Evolutionary conservation across 2,329 filamentous ascomycete genomes (phyloP).

Genomic region (Fusarium coicis): DNA sequence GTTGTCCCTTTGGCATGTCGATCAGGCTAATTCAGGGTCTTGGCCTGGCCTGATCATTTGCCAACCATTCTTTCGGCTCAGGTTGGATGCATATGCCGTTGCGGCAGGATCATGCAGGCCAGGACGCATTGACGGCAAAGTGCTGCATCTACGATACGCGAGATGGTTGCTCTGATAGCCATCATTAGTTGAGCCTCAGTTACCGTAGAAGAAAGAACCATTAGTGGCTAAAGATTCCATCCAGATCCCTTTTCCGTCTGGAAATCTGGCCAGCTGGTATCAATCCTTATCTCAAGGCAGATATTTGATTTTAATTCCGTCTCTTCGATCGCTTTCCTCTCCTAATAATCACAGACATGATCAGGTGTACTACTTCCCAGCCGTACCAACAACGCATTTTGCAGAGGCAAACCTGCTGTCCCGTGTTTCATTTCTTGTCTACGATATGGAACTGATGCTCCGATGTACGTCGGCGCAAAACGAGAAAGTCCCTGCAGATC

Average conservation of each 20-base stretch:
- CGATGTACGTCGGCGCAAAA: not conserved
- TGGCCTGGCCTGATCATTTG: not conserved
- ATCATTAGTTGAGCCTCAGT: not conserved
- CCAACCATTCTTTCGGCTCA: not conserved
- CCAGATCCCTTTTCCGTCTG: accelerated
- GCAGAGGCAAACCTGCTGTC: not conserved
- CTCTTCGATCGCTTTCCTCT: not conserved
- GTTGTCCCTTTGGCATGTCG: not conserved
- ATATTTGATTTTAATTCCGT: not conserved
- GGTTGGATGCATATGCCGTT: not conserved
- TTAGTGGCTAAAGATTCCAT: not conserved
- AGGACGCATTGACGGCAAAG: not conserved
- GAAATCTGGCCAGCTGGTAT: not conserved
- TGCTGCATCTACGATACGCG: not conserved
- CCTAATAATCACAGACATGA: not conserved
- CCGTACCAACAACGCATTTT: not conserved
- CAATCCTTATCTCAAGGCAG: not conserved
- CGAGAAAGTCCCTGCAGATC: not conserved
- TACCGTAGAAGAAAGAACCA: not conserved
- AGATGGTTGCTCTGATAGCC: not conserved
- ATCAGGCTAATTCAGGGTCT: not conserved
- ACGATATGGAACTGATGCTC: not conserved
- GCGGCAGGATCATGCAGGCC: not conserved
- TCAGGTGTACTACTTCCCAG: not conserved
- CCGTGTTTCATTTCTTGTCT: not conserved